Percentiles rank a stretch among this genome's conserved stretches.
These are phyloP conservation scores for Suillus paluster DNA, from an alignment of 768 basidiomycete species.

Conservation along the genomic window DNA sequence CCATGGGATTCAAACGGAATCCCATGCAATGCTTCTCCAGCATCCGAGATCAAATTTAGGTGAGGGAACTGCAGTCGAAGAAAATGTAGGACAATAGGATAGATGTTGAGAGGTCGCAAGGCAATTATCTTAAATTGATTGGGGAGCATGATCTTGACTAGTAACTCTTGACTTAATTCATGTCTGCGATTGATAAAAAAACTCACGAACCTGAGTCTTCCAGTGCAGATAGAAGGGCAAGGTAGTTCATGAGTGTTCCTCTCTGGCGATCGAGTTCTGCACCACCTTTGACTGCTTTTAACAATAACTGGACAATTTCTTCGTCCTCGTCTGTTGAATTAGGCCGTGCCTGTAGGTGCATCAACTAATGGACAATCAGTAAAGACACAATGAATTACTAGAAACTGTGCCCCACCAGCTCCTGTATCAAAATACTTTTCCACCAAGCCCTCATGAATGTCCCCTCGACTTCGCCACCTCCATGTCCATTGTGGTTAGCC, in stretches of 20 bases:
- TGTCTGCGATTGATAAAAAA: neutral
- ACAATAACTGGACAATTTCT: neutral
- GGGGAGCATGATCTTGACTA: neutral
- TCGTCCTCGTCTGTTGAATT: neutral
- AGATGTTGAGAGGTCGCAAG: neutral
- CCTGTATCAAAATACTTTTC: neutral
- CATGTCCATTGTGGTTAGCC: slow-evolving; percentile 2
- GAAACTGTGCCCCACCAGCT: neutral
- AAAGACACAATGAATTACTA: neutral
- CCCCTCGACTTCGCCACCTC: slow-evolving; percentile 1
- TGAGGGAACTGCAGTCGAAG: neutral
- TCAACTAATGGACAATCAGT: neutral
- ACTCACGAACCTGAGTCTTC: neutral
- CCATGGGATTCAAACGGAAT: neutral
- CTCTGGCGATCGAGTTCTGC: neutral
- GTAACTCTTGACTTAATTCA: neutral
- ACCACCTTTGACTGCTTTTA: neutral
- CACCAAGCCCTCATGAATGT: slow-evolving; percentile 1
- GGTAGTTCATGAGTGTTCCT: neutral
- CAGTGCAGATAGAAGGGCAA: neutral
- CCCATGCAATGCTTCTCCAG: neutral
- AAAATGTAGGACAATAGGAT: neutral
- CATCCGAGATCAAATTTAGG: neutral
- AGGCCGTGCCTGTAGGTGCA: neutral
- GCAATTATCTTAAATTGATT: neutral